Evolutionary conservation across 1,284 basidiomycete species (phyloP).

Genomic region (Pseudozyma tsukubaensis): DNA sequence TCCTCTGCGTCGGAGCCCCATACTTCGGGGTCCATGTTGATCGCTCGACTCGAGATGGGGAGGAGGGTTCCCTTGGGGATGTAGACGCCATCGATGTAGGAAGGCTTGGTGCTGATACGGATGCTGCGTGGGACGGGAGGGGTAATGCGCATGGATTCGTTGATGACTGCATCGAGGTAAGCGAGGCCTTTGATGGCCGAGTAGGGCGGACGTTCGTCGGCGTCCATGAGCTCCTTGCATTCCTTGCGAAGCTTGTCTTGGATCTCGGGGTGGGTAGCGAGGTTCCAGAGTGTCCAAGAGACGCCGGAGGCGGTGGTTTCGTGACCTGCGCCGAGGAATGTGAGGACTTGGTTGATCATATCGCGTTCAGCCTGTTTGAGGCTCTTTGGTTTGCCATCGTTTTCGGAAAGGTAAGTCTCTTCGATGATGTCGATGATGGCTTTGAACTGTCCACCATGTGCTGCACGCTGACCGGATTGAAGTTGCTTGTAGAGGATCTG

Average conservation of each 20-base stretch:
- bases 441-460: constrained; percentile 20
- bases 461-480: constrained; percentile 37
- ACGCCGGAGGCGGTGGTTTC: constrained; percentile 76
- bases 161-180: constrained; percentile 79
- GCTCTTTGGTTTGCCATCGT: constrained; percentile 45
- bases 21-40: constrained; percentile 51
- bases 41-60: constrained; percentile 46
- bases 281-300: constrained; percentile 79
- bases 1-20: constrained; percentile 56
- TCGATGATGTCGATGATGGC: constrained; percentile 53
- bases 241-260: constrained; percentile 76
- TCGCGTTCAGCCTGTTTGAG: constrained; percentile 54
- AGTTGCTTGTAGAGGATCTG: constrained; percentile 57
- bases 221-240: constrained; percentile 66
- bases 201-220: constrained; percentile 64
- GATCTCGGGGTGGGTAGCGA: constrained; percentile 73
- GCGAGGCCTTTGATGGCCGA: constrained; percentile 77
- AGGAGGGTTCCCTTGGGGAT: constrained; percentile 52
- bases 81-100: constrained; percentile 52
- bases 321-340: constrained; percentile 61
- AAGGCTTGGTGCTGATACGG: constrained; percentile 34
- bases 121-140: constrained; percentile 56
- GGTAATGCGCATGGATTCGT: constrained; percentile 56
- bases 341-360: constrained; percentile 56
- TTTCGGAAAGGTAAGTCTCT: constrained; percentile 37